Evolutionary conservation across 345 rosid species (phyloP).

Genomic region (Pugionium cornutum): DNA sequence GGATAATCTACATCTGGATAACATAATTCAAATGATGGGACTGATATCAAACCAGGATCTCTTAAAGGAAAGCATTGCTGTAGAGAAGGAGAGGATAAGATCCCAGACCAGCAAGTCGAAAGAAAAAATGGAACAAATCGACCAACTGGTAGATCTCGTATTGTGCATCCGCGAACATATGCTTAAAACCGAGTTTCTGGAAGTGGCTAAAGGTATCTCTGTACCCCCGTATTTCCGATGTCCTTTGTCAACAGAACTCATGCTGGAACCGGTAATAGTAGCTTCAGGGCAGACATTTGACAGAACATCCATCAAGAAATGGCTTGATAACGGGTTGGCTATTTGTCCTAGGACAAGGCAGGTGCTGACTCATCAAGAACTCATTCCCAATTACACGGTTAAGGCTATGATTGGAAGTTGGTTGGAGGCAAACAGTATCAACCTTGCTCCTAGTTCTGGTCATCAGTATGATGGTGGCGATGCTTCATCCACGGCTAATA

Average conservation of each 20-base stretch:
- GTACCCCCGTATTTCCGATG: slow-evolving; percentile 83
- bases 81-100: slow-evolving; percentile 71
- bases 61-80: slow-evolving; percentile 74
- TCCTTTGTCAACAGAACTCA: slow-evolving; percentile 85
- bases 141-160: slow-evolving; percentile 56
- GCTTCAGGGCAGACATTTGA: slow-evolving; percentile 97
- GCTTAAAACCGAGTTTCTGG: slow-evolving; percentile 58
- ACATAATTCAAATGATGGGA: slow-evolving; percentile 55
- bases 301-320: slow-evolving; percentile 77
- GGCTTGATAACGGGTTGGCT: slow-evolving; percentile 78
- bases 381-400: slow-evolving; percentile 88
- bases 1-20: slow-evolving; percentile 49
- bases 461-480: slow-evolving; percentile 39
- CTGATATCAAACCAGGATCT: slow-evolving; percentile 67
- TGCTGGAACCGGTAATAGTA: slow-evolving; percentile 90
- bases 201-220: slow-evolving; percentile 56
- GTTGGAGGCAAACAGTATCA: slow-evolving; percentile 68
- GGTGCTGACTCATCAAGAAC: slow-evolving; percentile 63
- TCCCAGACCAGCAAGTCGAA: slow-evolving; percentile 42
- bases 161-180: slow-evolving; percentile 64
- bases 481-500: slow-evolving; percentile 47
- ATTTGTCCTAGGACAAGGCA: slow-evolving; percentile 86
- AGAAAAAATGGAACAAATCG: slow-evolving; percentile 46
- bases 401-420: slow-evolving; percentile 87
- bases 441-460: slow-evolving; percentile 39